A percentile compares a stretch with the other conserved stretches of the same genome.
These are phyloP conservation scores for Knoxdaviesia proteae DNA, from an alignment of 2,329 filamentous ascomycete genomes.

Conservation along the genomic window DNA sequence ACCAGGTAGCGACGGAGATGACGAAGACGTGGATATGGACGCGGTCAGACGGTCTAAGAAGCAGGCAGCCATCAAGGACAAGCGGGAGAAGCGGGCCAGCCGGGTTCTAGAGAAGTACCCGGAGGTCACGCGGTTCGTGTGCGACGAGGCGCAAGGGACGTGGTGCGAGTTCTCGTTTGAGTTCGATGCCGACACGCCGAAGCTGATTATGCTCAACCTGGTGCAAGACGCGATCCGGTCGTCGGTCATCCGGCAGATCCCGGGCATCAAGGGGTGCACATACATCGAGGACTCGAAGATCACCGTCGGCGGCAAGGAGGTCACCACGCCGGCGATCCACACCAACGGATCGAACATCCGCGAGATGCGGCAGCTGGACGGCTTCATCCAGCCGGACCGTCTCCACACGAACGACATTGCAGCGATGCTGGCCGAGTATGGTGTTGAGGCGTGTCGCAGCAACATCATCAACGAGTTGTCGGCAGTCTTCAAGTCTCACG, in stretches of 20 bases:
- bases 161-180: conserved; percentile 69
- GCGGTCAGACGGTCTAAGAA: too few relatives aligned
- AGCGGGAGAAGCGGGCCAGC: conserved; percentile 26
- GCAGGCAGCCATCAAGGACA: neutral
- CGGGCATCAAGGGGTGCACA: conserved; percentile 53
- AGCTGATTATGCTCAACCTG: conserved; percentile 80
- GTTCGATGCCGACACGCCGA: conserved; percentile 62
- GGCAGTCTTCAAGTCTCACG: conserved; percentile 73
- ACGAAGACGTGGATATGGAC: conserved; percentile 15
- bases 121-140: conserved; percentile 58
- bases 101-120: conserved; percentile 41
- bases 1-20: conserved; percentile 11
- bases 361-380: conserved; percentile 75
- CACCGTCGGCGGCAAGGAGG: conserved; percentile 23
- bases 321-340: conserved; percentile 39
- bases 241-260: conserved; percentile 72
- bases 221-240: conserved; percentile 63
- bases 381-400: conserved; percentile 68
- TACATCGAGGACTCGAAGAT: conserved; percentile 39
- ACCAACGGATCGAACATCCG: conserved; percentile 73
- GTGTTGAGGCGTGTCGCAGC: conserved; percentile 76
- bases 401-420: conserved; percentile 87
- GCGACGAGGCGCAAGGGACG: conserved; percentile 51
- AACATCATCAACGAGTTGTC: conserved; percentile 75
- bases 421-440: conserved; percentile 66